phyloP scores from a whole-genome alignment of 805 yeast species.

The Naumovozyma castellii region DNA sequence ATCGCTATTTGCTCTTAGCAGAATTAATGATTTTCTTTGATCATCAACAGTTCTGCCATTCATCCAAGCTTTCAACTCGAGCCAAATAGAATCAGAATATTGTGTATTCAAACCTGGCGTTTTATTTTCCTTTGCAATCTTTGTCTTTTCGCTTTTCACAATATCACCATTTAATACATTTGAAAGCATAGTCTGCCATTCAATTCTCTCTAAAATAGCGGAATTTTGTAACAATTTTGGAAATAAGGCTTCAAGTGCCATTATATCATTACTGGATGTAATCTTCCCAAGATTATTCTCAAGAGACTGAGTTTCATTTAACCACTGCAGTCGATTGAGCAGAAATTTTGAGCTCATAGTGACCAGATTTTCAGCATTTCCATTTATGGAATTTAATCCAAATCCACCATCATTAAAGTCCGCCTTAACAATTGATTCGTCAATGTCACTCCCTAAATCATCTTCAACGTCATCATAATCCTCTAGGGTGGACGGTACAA shows the following conservation, averaged over 20 bases:
- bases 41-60: constrained; percentile 74
- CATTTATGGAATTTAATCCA: constrained; percentile 18
- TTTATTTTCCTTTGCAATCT: constrained; percentile 43
- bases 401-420: constrained; percentile 24
- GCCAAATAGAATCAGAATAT: constrained; percentile 53
- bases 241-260: constrained; percentile 3
- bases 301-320: constrained; percentile 37
- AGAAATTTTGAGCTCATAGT: constrained; percentile 22
- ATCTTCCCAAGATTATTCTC: constrained; percentile 9
- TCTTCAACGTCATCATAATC: constrained; percentile 32
- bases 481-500: constrained; percentile 30
- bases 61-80: constrained; percentile 74
- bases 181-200: constrained; percentile 92
- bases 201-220: constrained; percentile 61
- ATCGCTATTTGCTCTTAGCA: constrained; percentile 64
- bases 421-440: constrained; percentile 15
- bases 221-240: constrained; percentile 25
- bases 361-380: constrained; percentile 14
- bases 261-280: not conserved
- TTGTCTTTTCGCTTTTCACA: constrained; percentile 79
- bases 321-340: constrained; percentile 24
- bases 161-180: constrained; percentile 93
- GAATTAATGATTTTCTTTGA: constrained; percentile 59
- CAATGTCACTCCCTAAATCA: constrained; percentile 15
- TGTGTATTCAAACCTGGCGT: constrained; percentile 22